A percentile compares a stretch with the other conserved stretches of the same genome.
Conservation (phyloP, 768 basidiomycete genomes). For the Kwoniella sp. region DNA sequence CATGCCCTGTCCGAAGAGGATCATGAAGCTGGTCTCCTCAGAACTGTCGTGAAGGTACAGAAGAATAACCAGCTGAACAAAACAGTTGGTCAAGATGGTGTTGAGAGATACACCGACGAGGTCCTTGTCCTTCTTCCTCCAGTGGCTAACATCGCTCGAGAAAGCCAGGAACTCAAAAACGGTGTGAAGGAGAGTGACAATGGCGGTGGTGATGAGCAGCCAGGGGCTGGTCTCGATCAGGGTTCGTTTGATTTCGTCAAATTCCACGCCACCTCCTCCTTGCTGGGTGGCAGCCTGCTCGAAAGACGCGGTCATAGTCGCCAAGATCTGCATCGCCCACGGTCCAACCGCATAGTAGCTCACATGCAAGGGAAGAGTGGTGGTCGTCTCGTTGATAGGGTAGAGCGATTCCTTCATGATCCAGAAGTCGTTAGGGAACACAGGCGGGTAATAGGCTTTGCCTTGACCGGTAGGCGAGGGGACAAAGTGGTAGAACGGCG, state of each 20-base stretch:
- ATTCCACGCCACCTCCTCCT: slow-evolving; percentile 61
- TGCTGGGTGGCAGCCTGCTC: slow-evolving; percentile 75
- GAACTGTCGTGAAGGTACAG: slow-evolving; percentile 94
- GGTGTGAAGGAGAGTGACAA: slow-evolving; percentile 84
- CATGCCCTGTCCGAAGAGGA: slow-evolving; percentile 64
- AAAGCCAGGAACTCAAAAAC: slow-evolving; percentile 95
- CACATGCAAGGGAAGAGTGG: slow-evolving; percentile 74
- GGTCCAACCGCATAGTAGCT: slow-evolving; percentile 77
- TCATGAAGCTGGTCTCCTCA: slow-evolving; percentile 97
- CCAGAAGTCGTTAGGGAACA: slow-evolving; percentile 97
- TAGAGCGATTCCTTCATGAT: slow-evolving; percentile 72
- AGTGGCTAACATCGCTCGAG: slow-evolving; percentile 91
- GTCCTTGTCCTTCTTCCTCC: slow-evolving; percentile 85
- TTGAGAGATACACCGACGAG: slow-evolving; percentile 92
- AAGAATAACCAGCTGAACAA: slow-evolving; percentile 77
- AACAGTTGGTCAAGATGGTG: slow-evolving; percentile 83
- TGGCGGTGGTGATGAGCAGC: slow-evolving; percentile 77
- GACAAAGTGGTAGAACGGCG: slow-evolving; percentile 67
- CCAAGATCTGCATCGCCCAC: slow-evolving; percentile 72
- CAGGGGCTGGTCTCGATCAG: slow-evolving; percentile 68
- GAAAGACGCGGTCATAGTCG: slow-evolving; percentile 81
- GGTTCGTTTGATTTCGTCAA: slow-evolving; percentile 96
- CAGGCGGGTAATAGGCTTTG: slow-evolving; percentile 74
- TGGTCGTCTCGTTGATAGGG: slow-evolving; percentile 83
- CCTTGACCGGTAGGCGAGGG: slow-evolving; percentile 68